A percentile compares a stretch with the other conserved stretches of the same genome.
Evolutionary conservation across 192 early-diverging fungal genomes (phyloP).

Genomic region (Geranomyces variabilis): DNA sequence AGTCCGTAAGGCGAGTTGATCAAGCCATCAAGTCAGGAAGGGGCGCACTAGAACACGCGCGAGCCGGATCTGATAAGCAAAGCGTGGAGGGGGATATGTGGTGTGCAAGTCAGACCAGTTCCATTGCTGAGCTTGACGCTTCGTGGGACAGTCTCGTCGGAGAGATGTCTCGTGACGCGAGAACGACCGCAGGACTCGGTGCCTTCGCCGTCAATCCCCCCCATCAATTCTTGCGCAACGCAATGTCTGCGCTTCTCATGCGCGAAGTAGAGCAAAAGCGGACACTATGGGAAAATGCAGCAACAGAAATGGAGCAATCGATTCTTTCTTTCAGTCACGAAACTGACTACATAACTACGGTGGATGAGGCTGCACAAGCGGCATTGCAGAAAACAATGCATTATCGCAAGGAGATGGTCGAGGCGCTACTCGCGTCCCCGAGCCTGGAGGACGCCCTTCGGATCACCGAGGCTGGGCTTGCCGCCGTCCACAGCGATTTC

Average conservation of each 20-base stretch:
- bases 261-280: not conserved
- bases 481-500: not conserved
- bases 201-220: constrained; percentile 3
- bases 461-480: constrained; percentile 1
- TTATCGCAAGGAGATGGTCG: not conserved
- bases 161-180: not conserved
- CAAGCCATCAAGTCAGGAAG: constrained; percentile 19
- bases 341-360: not conserved
- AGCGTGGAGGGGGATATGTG: constrained; percentile 2
- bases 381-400: not conserved
- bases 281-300: constrained; percentile 12
- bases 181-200: not conserved
- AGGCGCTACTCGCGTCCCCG: not conserved
- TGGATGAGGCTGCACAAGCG: not conserved
- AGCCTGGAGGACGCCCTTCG: not conserved
- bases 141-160: constrained; percentile 19
- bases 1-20: constrained; percentile 11
- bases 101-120: not conserved
- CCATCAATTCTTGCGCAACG: constrained; percentile 18
- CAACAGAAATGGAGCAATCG: constrained; percentile 9
- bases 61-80: constrained; percentile 11
- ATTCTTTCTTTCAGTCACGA: not conserved
- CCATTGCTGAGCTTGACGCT: constrained; percentile 15
- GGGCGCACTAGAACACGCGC: constrained; percentile 3
- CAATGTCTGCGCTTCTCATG: not conserved